Percentiles rank a stretch among this genome's conserved stretches.
phyloP scores from a whole-genome alignment of 2,329 filamentous ascomycete species.

The Zymoseptoria crescenta region DNA sequence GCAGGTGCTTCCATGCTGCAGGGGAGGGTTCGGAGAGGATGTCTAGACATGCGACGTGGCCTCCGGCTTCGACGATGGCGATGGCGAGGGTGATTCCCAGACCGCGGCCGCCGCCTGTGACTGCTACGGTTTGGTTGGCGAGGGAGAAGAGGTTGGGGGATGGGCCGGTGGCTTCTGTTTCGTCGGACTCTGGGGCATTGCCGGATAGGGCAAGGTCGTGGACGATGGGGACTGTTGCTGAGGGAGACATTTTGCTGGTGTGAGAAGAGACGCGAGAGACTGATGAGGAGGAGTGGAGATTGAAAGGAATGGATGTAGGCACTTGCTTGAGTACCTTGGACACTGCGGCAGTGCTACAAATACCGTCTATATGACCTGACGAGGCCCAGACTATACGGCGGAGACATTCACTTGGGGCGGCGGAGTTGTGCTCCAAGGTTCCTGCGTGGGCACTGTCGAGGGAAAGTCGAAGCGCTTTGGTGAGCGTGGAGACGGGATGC shows the following conservation, averaged over 20 bases:
- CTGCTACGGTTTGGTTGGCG: slow-evolving; percentile 17
- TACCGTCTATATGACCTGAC: neutral
- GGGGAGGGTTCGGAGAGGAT: slow-evolving; percentile 46
- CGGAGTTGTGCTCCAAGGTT: neutral
- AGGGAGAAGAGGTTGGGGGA: slow-evolving; percentile 20
- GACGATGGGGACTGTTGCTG: slow-evolving; percentile 14
- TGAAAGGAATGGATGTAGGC: neutral
- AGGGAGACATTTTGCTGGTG: neutral
- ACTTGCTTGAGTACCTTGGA: neutral
- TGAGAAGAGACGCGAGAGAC: neutral
- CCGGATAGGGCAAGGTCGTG: slow-evolving; percentile 18
- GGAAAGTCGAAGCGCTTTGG: neutral
- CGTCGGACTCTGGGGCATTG: slow-evolving; percentile 18
- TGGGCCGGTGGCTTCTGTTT: slow-evolving; percentile 18
- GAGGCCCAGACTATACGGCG: neutral
- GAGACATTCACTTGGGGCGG: neutral
- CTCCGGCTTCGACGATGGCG: slow-evolving; percentile 24
- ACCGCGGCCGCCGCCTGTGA: slow-evolving; percentile 26
- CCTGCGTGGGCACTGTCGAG: neutral
- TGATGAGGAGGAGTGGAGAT: neutral
- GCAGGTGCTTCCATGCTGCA: slow-evolving; percentile 55
- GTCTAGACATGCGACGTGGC: slow-evolving; percentile 24
- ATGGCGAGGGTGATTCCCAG: slow-evolving; percentile 25
- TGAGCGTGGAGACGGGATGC: neutral
- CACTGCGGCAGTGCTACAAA: neutral